Evolutionary conservation across 2,329 filamentous ascomycete genomes (phyloP).

Genomic region (Aspergillus thermomutatus): DNA sequence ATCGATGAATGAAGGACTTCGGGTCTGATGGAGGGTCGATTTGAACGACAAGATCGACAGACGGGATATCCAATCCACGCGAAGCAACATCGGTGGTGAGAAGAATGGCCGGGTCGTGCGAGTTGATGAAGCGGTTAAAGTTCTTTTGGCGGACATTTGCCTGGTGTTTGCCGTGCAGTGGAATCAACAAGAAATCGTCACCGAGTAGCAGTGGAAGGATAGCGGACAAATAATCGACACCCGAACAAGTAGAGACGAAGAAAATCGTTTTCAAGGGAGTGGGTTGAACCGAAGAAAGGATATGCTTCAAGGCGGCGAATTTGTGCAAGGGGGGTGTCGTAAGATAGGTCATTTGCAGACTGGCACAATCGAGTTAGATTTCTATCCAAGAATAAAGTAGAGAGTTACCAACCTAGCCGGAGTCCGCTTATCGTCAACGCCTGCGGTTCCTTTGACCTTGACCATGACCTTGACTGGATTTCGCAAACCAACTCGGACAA

Average conservation of each 20-base stretch:
- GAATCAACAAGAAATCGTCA: slow-evolving; percentile 64
- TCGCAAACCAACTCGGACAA: slow-evolving; percentile 84
- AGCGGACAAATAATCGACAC: slow-evolving; percentile 89
- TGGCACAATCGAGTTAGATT: slow-evolving; percentile 23
- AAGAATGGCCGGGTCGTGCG: slow-evolving; percentile 72
- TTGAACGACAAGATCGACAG: slow-evolving; percentile 87
- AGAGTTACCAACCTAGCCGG: slow-evolving; percentile 60
- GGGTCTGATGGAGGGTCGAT: slow-evolving; percentile 82
- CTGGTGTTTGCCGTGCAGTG: slow-evolving; percentile 88
- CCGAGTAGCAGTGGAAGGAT: slow-evolving; percentile 72
- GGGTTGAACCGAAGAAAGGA: slow-evolving; percentile 68
- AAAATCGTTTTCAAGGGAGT: slow-evolving; percentile 81
- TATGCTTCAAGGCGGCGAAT: slow-evolving; percentile 66
- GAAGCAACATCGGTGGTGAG: slow-evolving; percentile 92
- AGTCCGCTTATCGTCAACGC: slow-evolving; percentile 78
- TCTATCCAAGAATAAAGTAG: neutral
- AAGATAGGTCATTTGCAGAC: slow-evolving; percentile 86
- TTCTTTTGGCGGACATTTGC: slow-evolving; percentile 85
- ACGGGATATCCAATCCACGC: slow-evolving; percentile 84
- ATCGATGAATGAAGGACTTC: slow-evolving; percentile 72
- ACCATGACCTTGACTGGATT: slow-evolving; percentile 96
- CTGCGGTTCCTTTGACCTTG: slow-evolving; percentile 75
- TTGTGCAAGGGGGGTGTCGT: slow-evolving; percentile 74
- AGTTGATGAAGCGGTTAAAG: slow-evolving; percentile 73
- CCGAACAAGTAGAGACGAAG: slow-evolving; percentile 89